Evolutionary conservation across 768 basidiomycete species (phyloP), one percentile per base, ranked within the genome.

Genomic region (Gymnopilus junonius): DNA sequence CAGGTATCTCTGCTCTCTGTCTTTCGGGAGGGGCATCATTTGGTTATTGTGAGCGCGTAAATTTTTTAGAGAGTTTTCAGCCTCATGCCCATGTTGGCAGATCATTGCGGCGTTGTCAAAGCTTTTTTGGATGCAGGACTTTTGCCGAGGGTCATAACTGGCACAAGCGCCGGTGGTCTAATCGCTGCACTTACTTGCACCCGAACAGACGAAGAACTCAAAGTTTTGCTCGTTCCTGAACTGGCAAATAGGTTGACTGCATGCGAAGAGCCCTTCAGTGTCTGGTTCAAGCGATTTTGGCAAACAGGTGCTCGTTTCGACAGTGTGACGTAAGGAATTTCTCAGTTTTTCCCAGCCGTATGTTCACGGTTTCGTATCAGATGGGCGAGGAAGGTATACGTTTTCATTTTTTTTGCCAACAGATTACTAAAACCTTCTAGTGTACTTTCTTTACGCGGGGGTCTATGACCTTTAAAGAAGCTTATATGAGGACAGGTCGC

Each of bases 21-120:
- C 83, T 99, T 11, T 95, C 93, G n/a, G 97, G 97, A 15, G 97
- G 97, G 6, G 97, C 93, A 8, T 89, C 91, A 1, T 97, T 98
- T 72, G 95, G 95, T 8, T 97, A 97, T 73, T 98, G 94, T 90
- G 75, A 71, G 87, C 69, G n/a, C 31, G 23, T 29, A 32, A 31
- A 58, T 43, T 21, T 45, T 40, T 25, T n/a, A 14, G 31, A 3
- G 46, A 25, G 53, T 29, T 43, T 58, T 48, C 21, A 14, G 57
- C 40, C 45, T 35, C 53, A 68, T 56, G 21, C 23, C 21, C 50
- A 17, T 34, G 27, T 55, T 39, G 12, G 11, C 69, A 94, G 90
- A 95, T 73, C 93, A 95, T 71, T 86, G 92, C 71, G 97, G 97
- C 8, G 93, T 98, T 20, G 87, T 96, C 50, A 93, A 92, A 70